Base-by-base conservation (phyloP, 2,329 filamentous ascomycete species). In the Drechslerella coelobrocha region DNA sequence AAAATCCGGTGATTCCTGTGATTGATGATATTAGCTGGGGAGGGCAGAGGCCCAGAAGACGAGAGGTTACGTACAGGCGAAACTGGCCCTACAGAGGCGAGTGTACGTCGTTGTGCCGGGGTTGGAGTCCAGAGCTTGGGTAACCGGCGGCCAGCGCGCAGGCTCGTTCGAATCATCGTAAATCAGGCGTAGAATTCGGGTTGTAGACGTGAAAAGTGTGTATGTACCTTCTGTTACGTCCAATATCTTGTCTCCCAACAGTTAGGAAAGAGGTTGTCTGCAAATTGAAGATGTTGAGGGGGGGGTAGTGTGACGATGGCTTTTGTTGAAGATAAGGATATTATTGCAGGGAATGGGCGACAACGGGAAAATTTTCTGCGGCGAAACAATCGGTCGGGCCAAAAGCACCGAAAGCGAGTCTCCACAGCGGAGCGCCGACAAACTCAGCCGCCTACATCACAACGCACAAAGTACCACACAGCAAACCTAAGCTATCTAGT, bases 1-100 rank as follows among this genome's bases (percentile, higher is more conserved):
- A 76, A 96, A 86, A 73, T 96, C 91, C 52, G 88, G 88, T 12
- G 91, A 91, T 78, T 97, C 92, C 86, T 90, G 85, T 17, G 34
- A 88, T 61, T 31, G 27, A 43, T 34, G 10, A 19, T 41, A 59
- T 39, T 14, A 52, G 55, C 48, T 9, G 10, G 21, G 41, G 5
- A 10, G 17, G 4, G 5, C n/a, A 45, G 5, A 12, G 19, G 19
- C 24, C 21, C 3, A 17, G 26, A 31, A 53, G 43, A 34, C 17
- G 12, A 37, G n/a, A 10, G 14, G 19, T 14, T 26, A 59, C 66
- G 39, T 63, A 71, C 66, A 29, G 45, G 39, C 23, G 59, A 71
- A 3, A 60, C 45, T 1, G 52, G 53, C 31, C 54, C 63, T 24
- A 54, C 10, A 14, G 66, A 71, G 57, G 66, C 53, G 29, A 71